A percentile compares a stretch with the other conserved stretches of the same genome.
Evolutionary conservation across 2,329 filamentous ascomycete genomes (phyloP).

Genomic region (Venturia nashicola): DNA sequence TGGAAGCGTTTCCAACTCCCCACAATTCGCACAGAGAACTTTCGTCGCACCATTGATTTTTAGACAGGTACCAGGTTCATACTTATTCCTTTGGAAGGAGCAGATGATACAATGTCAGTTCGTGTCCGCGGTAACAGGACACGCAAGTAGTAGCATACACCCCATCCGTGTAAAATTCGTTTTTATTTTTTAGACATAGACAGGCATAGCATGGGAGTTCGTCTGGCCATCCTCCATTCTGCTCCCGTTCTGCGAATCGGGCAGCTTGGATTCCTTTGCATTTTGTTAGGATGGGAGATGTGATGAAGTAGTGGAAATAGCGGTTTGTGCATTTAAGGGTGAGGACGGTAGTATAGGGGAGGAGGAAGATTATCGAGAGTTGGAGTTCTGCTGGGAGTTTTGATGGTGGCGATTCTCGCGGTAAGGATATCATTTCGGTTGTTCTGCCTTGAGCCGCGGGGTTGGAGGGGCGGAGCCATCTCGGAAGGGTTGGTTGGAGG

Average conservation of each 20-base stretch:
- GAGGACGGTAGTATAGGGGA: not conserved
- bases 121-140: not conserved
- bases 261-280: not conserved
- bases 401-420: not conserved
- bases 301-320: conserved; percentile 6
- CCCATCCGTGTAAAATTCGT: not conserved
- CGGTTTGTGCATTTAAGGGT: not conserved
- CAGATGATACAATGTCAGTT: not conserved
- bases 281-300: not conserved
- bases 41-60: not conserved
- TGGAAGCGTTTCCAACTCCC: not conserved
- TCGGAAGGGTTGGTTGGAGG: not conserved
- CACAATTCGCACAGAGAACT: not conserved
- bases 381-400: conserved; percentile 3
- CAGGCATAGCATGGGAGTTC: conserved; percentile 4
- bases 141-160: not conserved
- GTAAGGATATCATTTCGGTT: not conserved
- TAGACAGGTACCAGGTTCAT: not conserved
- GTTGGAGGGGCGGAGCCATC: not conserved
- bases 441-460: not conserved
- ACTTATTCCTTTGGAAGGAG: not conserved
- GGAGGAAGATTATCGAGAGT: not conserved
- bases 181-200: not conserved
- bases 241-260: not conserved
- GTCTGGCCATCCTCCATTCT: not conserved